A percentile compares a stretch with the other conserved stretches of the same genome.
These are phyloP conservation scores for Teunomyces kruisii DNA, from an alignment of 805 yeast species.

Conservation along the genomic window DNA sequence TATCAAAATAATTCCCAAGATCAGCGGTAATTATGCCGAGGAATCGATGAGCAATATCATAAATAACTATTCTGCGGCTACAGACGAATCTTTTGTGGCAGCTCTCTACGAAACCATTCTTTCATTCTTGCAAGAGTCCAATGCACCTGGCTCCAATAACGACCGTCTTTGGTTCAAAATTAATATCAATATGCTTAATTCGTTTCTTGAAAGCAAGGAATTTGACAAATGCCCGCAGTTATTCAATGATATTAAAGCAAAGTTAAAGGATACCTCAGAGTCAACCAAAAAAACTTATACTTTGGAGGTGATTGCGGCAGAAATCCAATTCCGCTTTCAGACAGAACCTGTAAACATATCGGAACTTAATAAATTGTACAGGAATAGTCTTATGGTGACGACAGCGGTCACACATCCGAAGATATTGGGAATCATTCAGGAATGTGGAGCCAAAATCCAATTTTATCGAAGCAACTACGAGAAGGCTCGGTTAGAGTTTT, in stretches of 20 bases:
- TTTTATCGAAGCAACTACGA: constrained; percentile 61
- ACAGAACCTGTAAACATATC: constrained; percentile 27
- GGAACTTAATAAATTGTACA: constrained; percentile 48
- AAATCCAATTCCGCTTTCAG: constrained; percentile 53
- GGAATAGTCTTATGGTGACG: constrained; percentile 41
- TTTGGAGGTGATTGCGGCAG: constrained; percentile 66
- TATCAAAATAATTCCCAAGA: constrained; percentile 21
- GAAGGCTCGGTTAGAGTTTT: constrained; percentile 62
- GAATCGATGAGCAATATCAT: constrained; percentile 40
- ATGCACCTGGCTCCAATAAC: constrained; percentile 9
- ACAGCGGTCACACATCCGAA: constrained; percentile 75
- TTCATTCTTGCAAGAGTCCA: constrained; percentile 17
- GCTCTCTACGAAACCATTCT: constrained; percentile 32
- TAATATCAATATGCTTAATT: constrained; percentile 44
- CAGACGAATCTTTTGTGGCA: constrained; percentile 28
- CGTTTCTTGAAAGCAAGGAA: constrained; percentile 29
- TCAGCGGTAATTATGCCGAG: constrained; percentile 37
- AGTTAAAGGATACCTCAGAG: constrained; percentile 41
- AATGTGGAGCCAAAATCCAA: constrained; percentile 70
- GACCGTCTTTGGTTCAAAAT: constrained; percentile 41
- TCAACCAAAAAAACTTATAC: constrained; percentile 47
- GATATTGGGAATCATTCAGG: constrained; percentile 70
- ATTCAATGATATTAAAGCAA: constrained; percentile 36
- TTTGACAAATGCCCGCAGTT: constrained; percentile 32
- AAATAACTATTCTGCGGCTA: constrained; percentile 28